Evolutionary conservation across 495 filamentous ascomycete genomes (phyloP).

Genomic region (Neurospora hispaniola): DNA sequence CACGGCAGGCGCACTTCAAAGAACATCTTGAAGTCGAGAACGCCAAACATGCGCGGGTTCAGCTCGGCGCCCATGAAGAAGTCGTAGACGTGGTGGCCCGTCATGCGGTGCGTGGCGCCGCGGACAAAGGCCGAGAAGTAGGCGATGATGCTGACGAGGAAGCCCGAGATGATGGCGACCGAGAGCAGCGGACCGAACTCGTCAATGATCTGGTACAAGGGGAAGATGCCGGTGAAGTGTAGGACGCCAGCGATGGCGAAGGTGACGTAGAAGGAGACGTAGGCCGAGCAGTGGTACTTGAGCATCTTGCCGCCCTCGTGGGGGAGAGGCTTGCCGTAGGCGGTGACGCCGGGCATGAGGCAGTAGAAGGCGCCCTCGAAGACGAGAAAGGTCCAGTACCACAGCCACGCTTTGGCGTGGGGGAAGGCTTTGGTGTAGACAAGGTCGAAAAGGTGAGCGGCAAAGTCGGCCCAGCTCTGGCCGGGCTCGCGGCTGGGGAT

Average conservation of each 20-base stretch:
- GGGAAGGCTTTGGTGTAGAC: slow-evolving; percentile 78
- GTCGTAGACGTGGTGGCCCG: slow-evolving; percentile 82
- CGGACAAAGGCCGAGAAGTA: slow-evolving; percentile 75
- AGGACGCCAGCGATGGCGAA: slow-evolving; percentile 55
- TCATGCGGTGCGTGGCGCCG: slow-evolving; percentile 84
- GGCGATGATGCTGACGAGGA: slow-evolving; percentile 64
- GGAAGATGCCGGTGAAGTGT: slow-evolving; percentile 76
- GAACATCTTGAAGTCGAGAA: slow-evolving; percentile 99
- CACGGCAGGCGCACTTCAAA: slow-evolving; percentile 95
- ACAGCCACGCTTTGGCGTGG: slow-evolving; percentile 65
- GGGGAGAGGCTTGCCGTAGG: slow-evolving; percentile 75
- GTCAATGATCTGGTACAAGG: slow-evolving; percentile 87
- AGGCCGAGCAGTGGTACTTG: slow-evolving; percentile 84
- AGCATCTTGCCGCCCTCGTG: slow-evolving; percentile 76
- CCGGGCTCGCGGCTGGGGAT: slow-evolving; percentile 57
- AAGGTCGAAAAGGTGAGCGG: slow-evolving; percentile 52
- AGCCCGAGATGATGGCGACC: slow-evolving; percentile 85
- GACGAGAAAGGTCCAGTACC: slow-evolving; percentile 88
- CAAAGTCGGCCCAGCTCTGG: slow-evolving; percentile 58
- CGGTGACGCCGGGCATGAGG: slow-evolving; percentile 70
- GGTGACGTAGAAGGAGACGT: slow-evolving; percentile 79
- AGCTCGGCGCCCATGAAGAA: slow-evolving; percentile 99
- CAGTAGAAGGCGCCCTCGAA: slow-evolving; percentile 76
- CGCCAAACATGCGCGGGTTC: slow-evolving; percentile 87
- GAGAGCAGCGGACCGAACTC: slow-evolving; percentile 87